These are phyloP conservation scores for Trichoderma pleuroti DNA, from an alignment of 2,329 filamentous ascomycete species.

Conservation along the genomic window DNA sequence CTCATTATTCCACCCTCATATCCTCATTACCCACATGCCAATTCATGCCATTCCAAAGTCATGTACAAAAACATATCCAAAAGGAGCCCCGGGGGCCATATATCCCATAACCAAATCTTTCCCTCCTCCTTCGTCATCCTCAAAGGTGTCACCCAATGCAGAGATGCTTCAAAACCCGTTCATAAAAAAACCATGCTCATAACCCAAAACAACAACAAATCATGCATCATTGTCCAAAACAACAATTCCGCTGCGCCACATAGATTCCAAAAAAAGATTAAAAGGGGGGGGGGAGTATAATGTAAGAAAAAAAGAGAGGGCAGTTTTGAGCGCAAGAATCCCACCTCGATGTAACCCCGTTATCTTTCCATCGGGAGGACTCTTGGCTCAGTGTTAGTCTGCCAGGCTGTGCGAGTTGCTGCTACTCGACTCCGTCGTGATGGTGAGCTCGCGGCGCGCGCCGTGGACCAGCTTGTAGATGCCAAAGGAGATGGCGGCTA, in stretches of 20 bases:
- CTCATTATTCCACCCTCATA: not conserved
- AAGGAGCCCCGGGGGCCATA: not conserved
- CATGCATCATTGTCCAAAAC: not conserved
- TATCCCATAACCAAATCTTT: not conserved
- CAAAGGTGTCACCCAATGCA: not conserved
- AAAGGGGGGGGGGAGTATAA: not conserved
- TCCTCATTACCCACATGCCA: not conserved
- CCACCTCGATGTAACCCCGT: not conserved
- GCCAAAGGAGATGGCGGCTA: slow-evolving; percentile 59
- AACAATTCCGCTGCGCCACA: not conserved
- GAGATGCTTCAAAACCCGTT: not conserved
- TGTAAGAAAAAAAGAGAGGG: not conserved
- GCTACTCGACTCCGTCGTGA: slow-evolving; percentile 33
- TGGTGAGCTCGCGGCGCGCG: slow-evolving; percentile 44
- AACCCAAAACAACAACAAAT: not conserved
- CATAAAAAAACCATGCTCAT: not conserved
- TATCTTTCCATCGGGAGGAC: not conserved
- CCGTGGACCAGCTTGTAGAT: slow-evolving; percentile 59
- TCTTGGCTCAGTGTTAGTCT: slow-evolving; percentile 21
- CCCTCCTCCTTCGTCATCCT: not conserved
- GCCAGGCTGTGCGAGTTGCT: slow-evolving; percentile 28
- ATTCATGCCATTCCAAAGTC: not conserved
- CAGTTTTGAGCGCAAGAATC: not conserved
- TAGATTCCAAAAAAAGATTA: not conserved
- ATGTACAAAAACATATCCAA: not conserved